Evolutionary conservation across 75 land plant species (phyloP).

Genomic region (Pinus albicaulis): DNA sequence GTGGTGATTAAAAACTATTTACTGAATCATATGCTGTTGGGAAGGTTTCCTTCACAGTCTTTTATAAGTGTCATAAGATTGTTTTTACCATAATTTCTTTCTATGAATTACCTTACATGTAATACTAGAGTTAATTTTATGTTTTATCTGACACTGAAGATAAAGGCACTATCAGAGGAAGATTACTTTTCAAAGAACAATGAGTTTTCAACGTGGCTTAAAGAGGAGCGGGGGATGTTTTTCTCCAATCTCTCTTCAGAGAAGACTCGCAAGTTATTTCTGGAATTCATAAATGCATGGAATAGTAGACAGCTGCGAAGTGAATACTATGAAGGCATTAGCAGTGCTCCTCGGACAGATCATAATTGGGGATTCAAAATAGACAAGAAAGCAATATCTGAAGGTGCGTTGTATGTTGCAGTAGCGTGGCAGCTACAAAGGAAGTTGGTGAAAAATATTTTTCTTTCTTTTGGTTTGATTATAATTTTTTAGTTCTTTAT

Average conservation of each 20-base stretch:
- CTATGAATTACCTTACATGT: neutral
- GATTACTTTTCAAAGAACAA: conserved; percentile 93
- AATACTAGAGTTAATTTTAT: neutral
- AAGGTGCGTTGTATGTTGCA: conserved; percentile 2
- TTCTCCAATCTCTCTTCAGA: conserved; percentile 88
- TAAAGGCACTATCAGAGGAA: conserved; percentile 64
- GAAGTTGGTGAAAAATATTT: neutral
- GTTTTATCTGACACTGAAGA: conserved; percentile 12
- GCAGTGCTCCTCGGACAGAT: conserved; percentile 55
- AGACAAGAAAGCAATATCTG: conserved; percentile 4
- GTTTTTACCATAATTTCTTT: neutral
- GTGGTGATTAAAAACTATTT: neutral
- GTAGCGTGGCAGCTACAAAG: neutral
- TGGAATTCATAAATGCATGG: conserved; percentile 76
- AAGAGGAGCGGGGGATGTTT: conserved; percentile 61
- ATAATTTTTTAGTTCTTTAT: too few relatives aligned
- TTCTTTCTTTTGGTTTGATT: neutral
- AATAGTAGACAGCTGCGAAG: conserved; percentile 58
- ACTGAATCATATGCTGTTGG: neutral
- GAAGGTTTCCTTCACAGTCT: neutral
- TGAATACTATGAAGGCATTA: conserved; percentile 80
- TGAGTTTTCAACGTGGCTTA: conserved; percentile 95
- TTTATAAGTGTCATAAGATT: neutral
- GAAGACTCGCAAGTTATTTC: conserved; percentile 65
- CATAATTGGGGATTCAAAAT: conserved; percentile 83